Evolutionary conservation across 495 filamentous ascomycete genomes (phyloP).

Genomic region (Hypoxylon perforatum): DNA sequence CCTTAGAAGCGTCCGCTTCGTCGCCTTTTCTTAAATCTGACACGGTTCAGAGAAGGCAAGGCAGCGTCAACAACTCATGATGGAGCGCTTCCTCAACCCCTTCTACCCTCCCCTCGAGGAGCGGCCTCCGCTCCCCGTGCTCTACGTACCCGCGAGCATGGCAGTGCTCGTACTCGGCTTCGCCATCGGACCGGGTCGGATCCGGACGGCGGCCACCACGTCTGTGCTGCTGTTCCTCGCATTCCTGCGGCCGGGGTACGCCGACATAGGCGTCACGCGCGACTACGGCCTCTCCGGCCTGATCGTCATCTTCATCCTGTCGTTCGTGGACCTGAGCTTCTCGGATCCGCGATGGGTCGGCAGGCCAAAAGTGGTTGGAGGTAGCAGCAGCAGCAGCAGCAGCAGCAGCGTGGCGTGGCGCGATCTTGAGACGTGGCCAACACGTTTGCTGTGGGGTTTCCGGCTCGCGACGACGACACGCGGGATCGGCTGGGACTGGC

Average conservation of each 20-base stretch:
- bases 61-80: conserved; percentile 2
- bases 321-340: conserved; percentile 7
- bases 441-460: conserved; percentile 29
- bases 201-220: neutral
- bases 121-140: conserved; percentile 6
- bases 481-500: conserved; percentile 44
- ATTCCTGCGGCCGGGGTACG: conserved; percentile 5
- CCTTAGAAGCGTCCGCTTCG: no score
- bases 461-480: conserved; percentile 23
- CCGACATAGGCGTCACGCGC: conserved; percentile 2
- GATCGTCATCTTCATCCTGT: conserved; percentile 1
- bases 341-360: conserved; percentile 6
- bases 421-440: conserved; percentile 17
- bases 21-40: no score
- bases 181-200: conserved; percentile 3
- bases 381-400: neutral
- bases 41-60: no score
- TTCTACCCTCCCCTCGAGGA: conserved; percentile 19
- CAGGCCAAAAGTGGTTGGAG: no score
- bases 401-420: neutral
- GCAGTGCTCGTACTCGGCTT: conserved; percentile 7
- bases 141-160: neutral
- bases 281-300: conserved; percentile 2
- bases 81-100: neutral
- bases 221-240: neutral